Conservation (phyloP, 163 green algal genomes). For the Volvox carteri region DNA sequence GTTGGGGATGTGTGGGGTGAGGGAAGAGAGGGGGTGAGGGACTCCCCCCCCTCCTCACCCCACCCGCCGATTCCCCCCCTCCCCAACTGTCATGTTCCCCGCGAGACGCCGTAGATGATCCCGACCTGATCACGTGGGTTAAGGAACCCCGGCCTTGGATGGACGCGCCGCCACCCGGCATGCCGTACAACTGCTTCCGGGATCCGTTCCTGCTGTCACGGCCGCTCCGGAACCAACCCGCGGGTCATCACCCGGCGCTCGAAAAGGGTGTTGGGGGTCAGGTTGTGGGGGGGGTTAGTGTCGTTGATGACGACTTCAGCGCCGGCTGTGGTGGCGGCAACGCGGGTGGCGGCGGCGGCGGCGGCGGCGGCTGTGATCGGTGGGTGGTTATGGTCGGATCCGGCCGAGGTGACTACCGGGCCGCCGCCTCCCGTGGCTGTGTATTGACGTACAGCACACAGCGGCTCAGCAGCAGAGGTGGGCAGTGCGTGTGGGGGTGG, state of each 20-base stretch:
- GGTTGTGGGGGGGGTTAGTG: too few relatives aligned
- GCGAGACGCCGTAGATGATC: slow-evolving; percentile 24
- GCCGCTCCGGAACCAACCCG: not conserved
- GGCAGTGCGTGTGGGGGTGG: too few relatives aligned
- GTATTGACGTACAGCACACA: not conserved
- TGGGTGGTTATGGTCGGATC: slow-evolving; percentile 8
- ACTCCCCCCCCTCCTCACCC: too few relatives aligned
- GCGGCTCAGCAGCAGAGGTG: too few relatives aligned
- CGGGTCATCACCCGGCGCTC: too few relatives aligned
- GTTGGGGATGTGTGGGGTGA: too few relatives aligned
- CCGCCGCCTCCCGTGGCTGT: not conserved
- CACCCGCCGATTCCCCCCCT: too few relatives aligned
- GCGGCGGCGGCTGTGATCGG: not conserved
- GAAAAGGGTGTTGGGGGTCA: too few relatives aligned
- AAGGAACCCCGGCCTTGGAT: slow-evolving; percentile 28
- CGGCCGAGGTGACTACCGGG: not conserved
- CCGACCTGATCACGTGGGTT: slow-evolving; percentile 35
- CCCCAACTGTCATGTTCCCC: too few relatives aligned
- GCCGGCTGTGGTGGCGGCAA: too few relatives aligned
- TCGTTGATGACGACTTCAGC: not conserved
- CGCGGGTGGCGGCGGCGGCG: not conserved
- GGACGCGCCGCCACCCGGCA: not conserved
- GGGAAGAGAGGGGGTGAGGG: too few relatives aligned
- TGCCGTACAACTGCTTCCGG: slow-evolving; percentile 43
- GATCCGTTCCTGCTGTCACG: slow-evolving; percentile 31